Evolutionary conservation across 345 rosid genomes (phyloP), one percentile per base, ranked within the genome.

Genomic region (Mallotus nudiflorus): DNA sequence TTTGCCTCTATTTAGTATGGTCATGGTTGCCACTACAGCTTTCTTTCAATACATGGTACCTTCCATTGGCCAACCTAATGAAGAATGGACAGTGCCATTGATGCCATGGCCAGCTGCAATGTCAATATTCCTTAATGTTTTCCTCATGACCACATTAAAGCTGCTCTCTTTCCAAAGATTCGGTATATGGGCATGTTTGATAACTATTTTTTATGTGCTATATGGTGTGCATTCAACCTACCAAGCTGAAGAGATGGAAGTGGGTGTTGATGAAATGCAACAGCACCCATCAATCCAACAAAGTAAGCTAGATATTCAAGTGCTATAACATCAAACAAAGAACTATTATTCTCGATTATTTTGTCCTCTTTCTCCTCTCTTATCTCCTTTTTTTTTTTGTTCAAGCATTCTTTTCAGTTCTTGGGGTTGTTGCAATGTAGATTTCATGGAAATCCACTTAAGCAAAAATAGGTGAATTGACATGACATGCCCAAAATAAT

Each of bases 71-170:
- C 74, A 60, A 55, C 37, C 81, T 15, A 69, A 56, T 37, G 82
- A 80, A 31, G 76, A 51, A 60, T 93, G 96, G 98, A 82, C 91
- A 0, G 96, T 93, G 39, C 97, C 98, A 6, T 69, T 88, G 57
- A 93, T 93, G 98, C 98, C 98, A 13, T 93, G 97, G 97, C 96
- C 94, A 3, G 92, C 97, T 0, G 92, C 88, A 1, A 57, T 82
- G 2, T 91, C 97, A 0, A 84, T 88, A 69, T 88, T 88, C 82
- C 88, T 93, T 9, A 93, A 87, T 66, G 82, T 89, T 20, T 88
- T 93, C 74, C 92, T 93, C 15, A 82, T 85, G 86, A 82, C 89
- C 33, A 88, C 91, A 5, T 72, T 93, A 22, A 91, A 87, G 81
- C 35, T 54, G 72, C 53, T 83, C 2, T 78, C 97, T 13, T 89